Base-by-base conservation (phyloP, 805 yeast species). In the Saccharomyces jurei region DNA sequence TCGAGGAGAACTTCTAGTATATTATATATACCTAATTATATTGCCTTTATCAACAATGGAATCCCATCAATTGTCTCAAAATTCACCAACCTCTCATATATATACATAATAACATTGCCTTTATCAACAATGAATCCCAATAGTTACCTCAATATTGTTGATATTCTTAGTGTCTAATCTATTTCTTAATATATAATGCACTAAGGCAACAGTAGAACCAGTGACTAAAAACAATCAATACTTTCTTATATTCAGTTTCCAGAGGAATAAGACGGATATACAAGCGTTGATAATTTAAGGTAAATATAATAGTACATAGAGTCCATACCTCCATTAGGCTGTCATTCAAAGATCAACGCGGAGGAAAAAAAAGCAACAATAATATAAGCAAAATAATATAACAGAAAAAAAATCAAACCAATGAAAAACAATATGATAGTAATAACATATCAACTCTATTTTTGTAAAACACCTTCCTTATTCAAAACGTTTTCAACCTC, bases 401-500 rank as follows among this genome's bases (percentile, higher is more conserved):
- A 41, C n/a, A 22, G 13, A 32, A 6, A 27, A 32, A 22, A 49
- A 10, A 29, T 13, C n/a, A 17, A 29, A 26, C 21, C 31, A 25
- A 14, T 14, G 13, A 36, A 27, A 3, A 17, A 25, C 17, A 31
- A 50, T 27, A 48, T 30, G 44, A 25, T 46, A 44, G n/a, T 46
- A 44, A 14, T 13, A 8, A 3, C 6, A n/a, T 11, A 17, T 17
- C 6, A 26, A n/a, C 25, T 2, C 46, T 51, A 58, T 48, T 58
- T 53, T n/a, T 44, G 52, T 28, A 58, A 44, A 28, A 84, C 87
- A 32, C 82, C 81, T 66, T 86, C 90, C 65, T 82, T 82, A 51
- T 73, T 74, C 61, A 86, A 72, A 32, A 86, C 87, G 63, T 80
- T 82, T 60, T 81, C 82, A 58, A 86, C 78, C 64, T 86, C 91